phyloP scores from a whole-genome alignment of 2,329 filamentous ascomycete species.

The Pyricularia grisea region DNA sequence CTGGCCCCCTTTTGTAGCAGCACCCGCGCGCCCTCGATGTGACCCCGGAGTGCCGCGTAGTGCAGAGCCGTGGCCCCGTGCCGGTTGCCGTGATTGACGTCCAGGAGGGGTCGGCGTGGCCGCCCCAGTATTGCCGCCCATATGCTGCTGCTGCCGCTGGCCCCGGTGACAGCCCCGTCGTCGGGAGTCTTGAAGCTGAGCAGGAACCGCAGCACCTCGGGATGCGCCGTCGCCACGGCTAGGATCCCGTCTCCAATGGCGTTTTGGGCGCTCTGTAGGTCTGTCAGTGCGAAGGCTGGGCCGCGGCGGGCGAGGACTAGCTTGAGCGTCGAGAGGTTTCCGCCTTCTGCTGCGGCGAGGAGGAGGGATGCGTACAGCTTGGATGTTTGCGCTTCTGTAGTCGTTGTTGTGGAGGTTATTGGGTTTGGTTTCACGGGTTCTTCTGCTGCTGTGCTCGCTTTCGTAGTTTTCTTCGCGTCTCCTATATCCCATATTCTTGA shows the following conservation, averaged over 20 bases:
- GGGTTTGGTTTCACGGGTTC: background rate
- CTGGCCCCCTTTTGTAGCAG: constrained; percentile 14
- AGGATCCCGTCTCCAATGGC: constrained; percentile 12
- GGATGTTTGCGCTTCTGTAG: background rate
- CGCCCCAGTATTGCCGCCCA: background rate
- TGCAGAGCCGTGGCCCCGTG: constrained; percentile 17
- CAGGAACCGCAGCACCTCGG: constrained; percentile 12
- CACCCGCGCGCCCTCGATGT: constrained; percentile 7
- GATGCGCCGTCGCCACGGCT: constrained; percentile 11
- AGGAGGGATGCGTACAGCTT: constrained; percentile 6
- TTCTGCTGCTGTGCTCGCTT: background rate
- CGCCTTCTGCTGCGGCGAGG: constrained; percentile 16
- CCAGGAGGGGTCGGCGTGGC: constrained; percentile 5
- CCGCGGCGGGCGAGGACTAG: constrained; percentile 13
- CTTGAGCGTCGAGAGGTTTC: constrained; percentile 14
- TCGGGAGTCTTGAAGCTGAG: constrained; percentile 6
- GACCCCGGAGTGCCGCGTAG: constrained; percentile 11
- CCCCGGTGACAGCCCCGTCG: background rate
- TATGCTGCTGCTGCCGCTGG: background rate
- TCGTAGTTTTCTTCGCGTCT: background rate
- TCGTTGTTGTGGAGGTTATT: background rate
- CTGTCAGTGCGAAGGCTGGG: constrained; percentile 9
- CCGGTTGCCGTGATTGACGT: constrained; percentile 14
- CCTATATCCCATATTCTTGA: background rate
- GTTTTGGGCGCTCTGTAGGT: constrained; percentile 9